Evolutionary conservation across 2,329 filamentous ascomycete species (phyloP), one percentile per base, ranked within the genome.

Genomic region (Diaporthe capsici): DNA sequence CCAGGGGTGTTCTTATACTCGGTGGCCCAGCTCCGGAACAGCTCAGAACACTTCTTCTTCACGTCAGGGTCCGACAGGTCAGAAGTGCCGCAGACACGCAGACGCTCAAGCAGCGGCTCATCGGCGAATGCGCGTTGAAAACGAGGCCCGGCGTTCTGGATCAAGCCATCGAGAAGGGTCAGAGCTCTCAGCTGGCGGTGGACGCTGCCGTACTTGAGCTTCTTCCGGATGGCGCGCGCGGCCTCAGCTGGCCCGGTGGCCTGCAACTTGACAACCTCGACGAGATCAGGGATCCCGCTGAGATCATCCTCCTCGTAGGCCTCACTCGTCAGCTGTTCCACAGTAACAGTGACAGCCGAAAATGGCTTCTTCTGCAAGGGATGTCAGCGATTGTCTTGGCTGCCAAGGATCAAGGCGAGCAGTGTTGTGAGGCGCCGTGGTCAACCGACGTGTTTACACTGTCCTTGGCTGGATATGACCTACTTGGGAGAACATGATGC

Each of bases 141-240:
- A 17, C 93, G 91, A 17, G 93, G 89, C 1, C 96, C 96, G 3
- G 95, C 96, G 86, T 99, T 99, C 82, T 98, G 95, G 76, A 99
- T 97, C 53, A 99, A 89, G 57, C 94, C 96, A 83, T 99, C 97
- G 2, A 99, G 90, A 68, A 99, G 93, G 15, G 94, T 93, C 31
- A 99, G 90, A 49, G 97, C 94, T 76, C 97, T 92, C 47, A 98
- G 89, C 84, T 99, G 97, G 68, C 95, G 93, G 84, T 98, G 96
- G n/a, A 94, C 89, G 81, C 92, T 98, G 80, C 97, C 97, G 85
- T 99, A 98, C 87, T 99, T 99, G 89, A 99, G 91, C 88, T 98
- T 98, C 90, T 99, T 99, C 76, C 97, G 92, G 80, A 99, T 91
- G 65, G 97, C 96, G 82, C 97, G 92, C 72, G 96, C 95, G 76